Base-by-base conservation (phyloP, 257 asterid species). In the Ilex aquifolium region DNA sequence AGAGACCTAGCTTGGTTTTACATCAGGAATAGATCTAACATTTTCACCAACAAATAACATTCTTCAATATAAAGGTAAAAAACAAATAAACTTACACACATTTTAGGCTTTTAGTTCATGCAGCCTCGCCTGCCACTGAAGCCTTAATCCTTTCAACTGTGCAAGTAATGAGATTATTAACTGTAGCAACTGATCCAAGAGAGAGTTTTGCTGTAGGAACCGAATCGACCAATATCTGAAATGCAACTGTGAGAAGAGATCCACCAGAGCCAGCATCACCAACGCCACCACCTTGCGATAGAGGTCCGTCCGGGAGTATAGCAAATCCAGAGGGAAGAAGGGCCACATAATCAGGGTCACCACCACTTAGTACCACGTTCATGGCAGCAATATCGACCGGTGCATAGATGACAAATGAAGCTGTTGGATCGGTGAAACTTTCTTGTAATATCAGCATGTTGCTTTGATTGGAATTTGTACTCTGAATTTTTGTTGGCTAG, bases 261-360 rank as follows among this genome's bases (percentile, higher is more conserved):
- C 91, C 95, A 15, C 77, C 76, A 0, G 62, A 44, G 2, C 72
- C 71, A n/a, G 31, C 50, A 10, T 29, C 68, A 10, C 59, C 46
- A 2, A 44, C 32, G 15, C 70, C 63, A n/a, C 70, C 61, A n/a
- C 30, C 71, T 6, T 62, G 65, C 1, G 61, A 64, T 0, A 62
- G 31, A 0, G 86, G 87, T 1, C 83, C 85, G 31, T 80, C 86
- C 0, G 95, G 95, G 6, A 75, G 81, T 21, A 86, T 77, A 6
- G 82, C 83, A 13, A 86, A 86, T 5, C 95, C 88, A 2, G 88
- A 83, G 0, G 95, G 91, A 15, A 83, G 74, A 13, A 86, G 62
- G 21, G 80, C 68, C 0, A 74, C 64, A 4, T 40, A 50, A n/a
- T 64, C 69, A 0, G 86, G 74, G 16, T 70, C 83, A 0, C 70